A percentile compares a stretch with the other conserved stretches of the same genome.
Conservation (phyloP, 1,284 basidiomycete species). For the Salmacisia buchloeana region DNA sequence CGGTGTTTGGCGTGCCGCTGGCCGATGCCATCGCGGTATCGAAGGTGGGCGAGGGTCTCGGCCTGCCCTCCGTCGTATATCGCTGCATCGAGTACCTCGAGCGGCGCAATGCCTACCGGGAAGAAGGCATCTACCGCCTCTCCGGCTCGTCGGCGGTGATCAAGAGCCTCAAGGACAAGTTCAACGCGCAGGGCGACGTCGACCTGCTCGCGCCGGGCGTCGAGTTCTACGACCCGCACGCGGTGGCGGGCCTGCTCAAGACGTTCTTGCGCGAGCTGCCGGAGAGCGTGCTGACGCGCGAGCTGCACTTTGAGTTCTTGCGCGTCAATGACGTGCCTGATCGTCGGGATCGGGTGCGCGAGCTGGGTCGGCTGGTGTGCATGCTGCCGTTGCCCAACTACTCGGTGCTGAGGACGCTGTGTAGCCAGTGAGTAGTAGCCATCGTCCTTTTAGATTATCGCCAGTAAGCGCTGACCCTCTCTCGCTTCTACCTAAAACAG, state of each 20-base stretch:
- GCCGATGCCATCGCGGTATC: conserved; percentile 82
- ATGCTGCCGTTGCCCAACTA: conserved; percentile 87
- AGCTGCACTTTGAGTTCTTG: conserved; percentile 43
- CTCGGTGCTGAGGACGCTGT: conserved; percentile 81
- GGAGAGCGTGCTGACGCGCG: conserved; percentile 39
- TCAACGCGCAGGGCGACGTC: conserved; percentile 62
- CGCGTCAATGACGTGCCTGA: conserved; percentile 64
- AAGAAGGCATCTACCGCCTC: conserved; percentile 95
- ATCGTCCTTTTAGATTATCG: not conserved
- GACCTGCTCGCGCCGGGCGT: conserved; percentile 28
- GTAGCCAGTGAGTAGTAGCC: conserved; percentile 61
- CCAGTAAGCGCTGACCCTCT: not conserved
- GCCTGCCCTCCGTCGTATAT: conserved; percentile 88
- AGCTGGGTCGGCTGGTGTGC: conserved; percentile 78
- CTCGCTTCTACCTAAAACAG: not conserved
- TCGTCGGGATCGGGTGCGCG: conserved; percentile 75
- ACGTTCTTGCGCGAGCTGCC: conserved; percentile 44
- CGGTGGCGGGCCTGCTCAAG: conserved; percentile 45
- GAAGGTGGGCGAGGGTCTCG: conserved; percentile 64
- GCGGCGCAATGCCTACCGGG: conserved; percentile 80
- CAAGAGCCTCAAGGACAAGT: conserved; percentile 84
- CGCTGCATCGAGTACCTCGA: conserved; percentile 61
- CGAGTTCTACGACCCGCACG: conserved; percentile 39
- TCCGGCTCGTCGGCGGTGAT: conserved; percentile 64
- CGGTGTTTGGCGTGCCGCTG: conserved; percentile 83